A percentile compares a stretch with the other conserved stretches of the same genome.
phyloP scores from a whole-genome alignment of 768 basidiomycete genomes.

The Termitomyces sp. region DNA sequence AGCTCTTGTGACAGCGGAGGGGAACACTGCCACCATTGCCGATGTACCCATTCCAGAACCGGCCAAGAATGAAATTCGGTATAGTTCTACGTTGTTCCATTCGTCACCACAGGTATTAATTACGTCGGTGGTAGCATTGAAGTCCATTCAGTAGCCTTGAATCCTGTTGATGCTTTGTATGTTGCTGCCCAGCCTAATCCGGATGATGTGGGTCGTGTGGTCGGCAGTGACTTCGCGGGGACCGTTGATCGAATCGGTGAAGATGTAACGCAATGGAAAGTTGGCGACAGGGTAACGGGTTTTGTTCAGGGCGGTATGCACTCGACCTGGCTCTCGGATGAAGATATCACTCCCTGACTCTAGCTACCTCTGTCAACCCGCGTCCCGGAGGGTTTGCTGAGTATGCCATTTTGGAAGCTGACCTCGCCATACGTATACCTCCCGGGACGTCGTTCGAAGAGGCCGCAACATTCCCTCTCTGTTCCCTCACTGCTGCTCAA shows the following conservation, averaged over 20 bases:
- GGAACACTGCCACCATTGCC: conserved; percentile 21
- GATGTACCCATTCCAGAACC: conserved; percentile 23
- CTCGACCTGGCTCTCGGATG: neutral
- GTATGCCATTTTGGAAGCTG: conserved; percentile 26
- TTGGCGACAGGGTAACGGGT: conserved; percentile 28
- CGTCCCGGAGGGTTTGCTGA: conserved; percentile 31
- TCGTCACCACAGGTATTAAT: neutral
- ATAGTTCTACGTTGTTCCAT: neutral
- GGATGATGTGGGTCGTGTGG: conserved; percentile 23
- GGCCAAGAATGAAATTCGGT: conserved; percentile 23
- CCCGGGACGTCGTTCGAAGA: conserved; percentile 23
- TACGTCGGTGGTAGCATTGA: conserved; percentile 14
- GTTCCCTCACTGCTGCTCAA: conserved; percentile 27
- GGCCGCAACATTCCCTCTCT: conserved; percentile 26
- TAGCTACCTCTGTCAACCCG: conserved; percentile 26
- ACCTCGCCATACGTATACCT: conserved; percentile 24
- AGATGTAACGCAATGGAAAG: conserved; percentile 20
- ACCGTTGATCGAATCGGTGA: conserved; percentile 24
- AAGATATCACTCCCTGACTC: neutral
- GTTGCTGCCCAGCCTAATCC: conserved; percentile 18
- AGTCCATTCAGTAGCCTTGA: conserved; percentile 27
- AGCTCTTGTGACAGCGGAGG: conserved; percentile 23
- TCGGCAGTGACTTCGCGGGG: conserved; percentile 31
- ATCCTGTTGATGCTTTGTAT: conserved; percentile 28
- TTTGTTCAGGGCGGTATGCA: conserved; percentile 27